Conservation (phyloP, 83 land plant species). For the Diphasiastrum complanatum region DNA sequence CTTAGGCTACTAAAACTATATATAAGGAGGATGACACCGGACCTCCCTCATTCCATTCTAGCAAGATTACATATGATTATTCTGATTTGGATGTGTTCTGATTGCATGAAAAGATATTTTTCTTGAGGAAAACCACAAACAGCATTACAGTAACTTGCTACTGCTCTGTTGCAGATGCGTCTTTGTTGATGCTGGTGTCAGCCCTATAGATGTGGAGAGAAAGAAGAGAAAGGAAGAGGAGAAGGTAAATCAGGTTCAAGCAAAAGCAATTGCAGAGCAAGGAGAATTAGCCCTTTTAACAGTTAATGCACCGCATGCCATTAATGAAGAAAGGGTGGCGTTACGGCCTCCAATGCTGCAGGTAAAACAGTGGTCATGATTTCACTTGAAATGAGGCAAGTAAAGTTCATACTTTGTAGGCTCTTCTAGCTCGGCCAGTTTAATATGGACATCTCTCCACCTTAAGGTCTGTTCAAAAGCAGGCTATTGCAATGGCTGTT, state of each 20-base stretch:
- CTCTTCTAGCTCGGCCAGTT: not conserved
- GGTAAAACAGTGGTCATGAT: no score
- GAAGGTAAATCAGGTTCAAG: slow-evolving; percentile 66
- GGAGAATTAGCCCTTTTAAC: slow-evolving; percentile 83
- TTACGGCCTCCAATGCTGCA: slow-evolving; percentile 96
- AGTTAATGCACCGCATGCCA: slow-evolving; percentile 63
- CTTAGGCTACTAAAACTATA: no score
- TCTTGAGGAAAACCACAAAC: no score
- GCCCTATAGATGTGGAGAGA: slow-evolving; percentile 74
- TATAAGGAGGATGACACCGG: no score
- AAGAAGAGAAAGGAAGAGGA: slow-evolving; percentile 81
- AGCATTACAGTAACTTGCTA: no score
- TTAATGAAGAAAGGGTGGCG: slow-evolving; percentile 48
- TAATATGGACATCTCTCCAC: not conserved
- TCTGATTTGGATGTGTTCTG: no score
- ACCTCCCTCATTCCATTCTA: no score
- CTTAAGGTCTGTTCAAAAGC: no score
- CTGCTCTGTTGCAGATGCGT: slow-evolving; percentile 59
- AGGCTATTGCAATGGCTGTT: no score
- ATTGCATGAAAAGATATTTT: no score
- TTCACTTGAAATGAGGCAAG: no score
- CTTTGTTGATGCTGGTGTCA: slow-evolving; percentile 97
- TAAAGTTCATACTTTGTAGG: not conserved
- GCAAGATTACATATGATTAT: no score
- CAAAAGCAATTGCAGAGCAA: slow-evolving; percentile 68